Conservation (phyloP, 225 moss, liverwort and hornwort genomes). For the Straminergon stramineum region DNA sequence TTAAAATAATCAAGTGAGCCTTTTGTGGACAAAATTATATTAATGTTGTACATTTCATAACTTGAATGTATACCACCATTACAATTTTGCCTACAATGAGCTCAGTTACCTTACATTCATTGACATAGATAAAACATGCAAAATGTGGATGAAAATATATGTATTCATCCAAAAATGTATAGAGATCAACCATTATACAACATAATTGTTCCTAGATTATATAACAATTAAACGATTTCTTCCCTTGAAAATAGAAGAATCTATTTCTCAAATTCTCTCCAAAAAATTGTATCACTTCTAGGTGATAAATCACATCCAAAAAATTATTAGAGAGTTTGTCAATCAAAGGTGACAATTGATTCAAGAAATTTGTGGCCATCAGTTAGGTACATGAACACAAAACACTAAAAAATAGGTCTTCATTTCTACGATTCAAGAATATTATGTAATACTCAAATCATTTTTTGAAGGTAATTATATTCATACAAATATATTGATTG, state of each 20-base stretch:
- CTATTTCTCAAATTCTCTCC: accelerated
- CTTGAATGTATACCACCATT: too few species aligned
- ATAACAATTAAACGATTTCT: neutral
- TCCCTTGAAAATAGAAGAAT: neutral
- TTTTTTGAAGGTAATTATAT: neutral
- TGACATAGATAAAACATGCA: neutral
- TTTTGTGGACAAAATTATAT: too few species aligned
- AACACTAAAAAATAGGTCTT: neutral
- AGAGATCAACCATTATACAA: neutral
- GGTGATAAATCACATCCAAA: accelerated
- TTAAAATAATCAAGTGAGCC: too few species aligned
- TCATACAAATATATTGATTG: too few species aligned
- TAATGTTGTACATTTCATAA: too few species aligned
- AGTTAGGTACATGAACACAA: accelerated
- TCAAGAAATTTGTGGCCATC: too few species aligned
- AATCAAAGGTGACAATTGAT: too few species aligned
- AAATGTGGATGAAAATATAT: neutral
- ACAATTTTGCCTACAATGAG: too few species aligned
- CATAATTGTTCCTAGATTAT: accelerated
- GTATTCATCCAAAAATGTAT: neutral
- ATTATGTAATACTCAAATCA: too few species aligned
- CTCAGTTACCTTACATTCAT: neutral
- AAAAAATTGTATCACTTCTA: neutral
- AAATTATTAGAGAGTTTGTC: neutral
- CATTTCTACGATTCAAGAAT: neutral